Base-by-base conservation (phyloP, 1,284 basidiomycete species). In the Pseudozyma tsukubaensis region DNA sequence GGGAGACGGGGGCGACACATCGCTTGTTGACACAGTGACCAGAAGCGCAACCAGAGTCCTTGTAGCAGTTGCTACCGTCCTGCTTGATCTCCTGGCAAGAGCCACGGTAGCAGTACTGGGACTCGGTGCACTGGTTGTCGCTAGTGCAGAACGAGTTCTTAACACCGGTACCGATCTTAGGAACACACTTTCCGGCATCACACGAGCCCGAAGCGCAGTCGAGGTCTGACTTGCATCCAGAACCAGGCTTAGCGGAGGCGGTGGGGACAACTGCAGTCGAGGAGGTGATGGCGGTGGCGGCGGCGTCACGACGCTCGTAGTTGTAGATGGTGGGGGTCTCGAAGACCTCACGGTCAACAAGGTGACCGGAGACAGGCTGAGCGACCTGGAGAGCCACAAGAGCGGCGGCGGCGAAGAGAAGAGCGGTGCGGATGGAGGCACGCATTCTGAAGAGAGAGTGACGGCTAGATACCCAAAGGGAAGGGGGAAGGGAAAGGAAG, bases 271-370 rank as follows among this genome's bases (percentile, higher is more conserved):
- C 19, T 2, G 58, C 18, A 32, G 50, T 42, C 13, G 45, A 37
- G 35, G 56, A 36, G 32, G 60, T 34, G 24, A 64, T 49, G 42
- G 64, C 51, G 34, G 64, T 59, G 39, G 19, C 50, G 4, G 29
- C 43, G n/a, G 18, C 49, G 4, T 62, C 55, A 56, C 70, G 70
- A 48, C 52, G 56, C 5, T 45, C 35, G 60, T 59, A 63, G 57
- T 72, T 64, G 64, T 67, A 72, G 19, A 72, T 34, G 36, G 60
- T 51, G 37, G 70, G 70, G 40, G 70, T 59, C 64, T 72, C 70
- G 52, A 72, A 66, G 29, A 66, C 55, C 56, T 67, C 70, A 32
- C 60, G 70, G 56, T 67, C 70, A 19, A 72, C 60, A 18, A 72
- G 57, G 57, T 57, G 56, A 61, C 45, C 70, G 21, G 63, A 67